Evolutionary conservation across 2,329 filamentous ascomycete genomes (phyloP).

Genomic region (Paraphaeosphaeria sporulosa): DNA sequence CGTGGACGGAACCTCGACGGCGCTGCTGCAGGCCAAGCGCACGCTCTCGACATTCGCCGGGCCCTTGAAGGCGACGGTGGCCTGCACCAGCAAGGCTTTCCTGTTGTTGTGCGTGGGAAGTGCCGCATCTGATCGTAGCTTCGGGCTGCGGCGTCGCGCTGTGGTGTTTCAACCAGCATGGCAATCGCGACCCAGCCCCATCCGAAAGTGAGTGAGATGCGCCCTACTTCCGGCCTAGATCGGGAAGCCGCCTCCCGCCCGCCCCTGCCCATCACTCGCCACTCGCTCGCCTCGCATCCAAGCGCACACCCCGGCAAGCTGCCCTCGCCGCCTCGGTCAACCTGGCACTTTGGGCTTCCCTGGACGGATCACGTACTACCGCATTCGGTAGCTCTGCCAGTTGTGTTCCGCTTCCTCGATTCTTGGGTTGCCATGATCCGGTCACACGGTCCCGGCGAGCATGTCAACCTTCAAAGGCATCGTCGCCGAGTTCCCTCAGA

Average conservation of each 20-base stretch:
- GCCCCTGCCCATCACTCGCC: slow-evolving; percentile 14
- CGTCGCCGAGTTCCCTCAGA: slow-evolving; percentile 75
- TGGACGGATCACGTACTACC: slow-evolving; percentile 13
- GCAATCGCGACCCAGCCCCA: neutral
- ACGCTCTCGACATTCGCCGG: neutral
- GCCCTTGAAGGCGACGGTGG: neutral
- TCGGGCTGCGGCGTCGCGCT: neutral
- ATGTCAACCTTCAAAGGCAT: slow-evolving; percentile 50
- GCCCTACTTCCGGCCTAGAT: neutral
- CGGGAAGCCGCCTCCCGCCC: slow-evolving; percentile 8
- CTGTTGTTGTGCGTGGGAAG: no score
- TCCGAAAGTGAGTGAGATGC: neutral
- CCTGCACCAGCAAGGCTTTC: neutral
- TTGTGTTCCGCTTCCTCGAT: no score
- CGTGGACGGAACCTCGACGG: slow-evolving; percentile 6
- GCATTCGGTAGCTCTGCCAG: slow-evolving; percentile 5
- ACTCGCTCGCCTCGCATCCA: neutral
- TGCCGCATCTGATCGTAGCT: neutral
- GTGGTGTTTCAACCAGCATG: neutral
- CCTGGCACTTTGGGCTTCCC: slow-evolving; percentile 3
- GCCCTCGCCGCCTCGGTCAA: neutral
- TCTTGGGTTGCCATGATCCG: neutral
- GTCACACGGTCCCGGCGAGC: neutral
- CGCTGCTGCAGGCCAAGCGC: slow-evolving; percentile 12
- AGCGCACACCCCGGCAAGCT: neutral